Conservation (phyloP, 352 stramenopile genomes). For the Phytophthora europaea region DNA sequence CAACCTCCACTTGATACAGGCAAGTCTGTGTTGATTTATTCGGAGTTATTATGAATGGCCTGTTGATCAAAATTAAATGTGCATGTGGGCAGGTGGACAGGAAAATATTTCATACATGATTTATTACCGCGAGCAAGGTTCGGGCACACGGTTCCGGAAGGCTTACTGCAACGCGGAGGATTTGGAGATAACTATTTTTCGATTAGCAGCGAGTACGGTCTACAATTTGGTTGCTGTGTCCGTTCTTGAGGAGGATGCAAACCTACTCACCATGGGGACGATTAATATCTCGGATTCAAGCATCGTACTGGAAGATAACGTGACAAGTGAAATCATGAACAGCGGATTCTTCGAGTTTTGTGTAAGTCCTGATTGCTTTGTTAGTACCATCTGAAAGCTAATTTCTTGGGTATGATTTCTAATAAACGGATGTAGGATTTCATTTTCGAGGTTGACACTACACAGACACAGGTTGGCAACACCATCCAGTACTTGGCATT, state of each 20-base stretch:
- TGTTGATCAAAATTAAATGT: neutral
- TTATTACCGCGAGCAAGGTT: constrained; percentile 39
- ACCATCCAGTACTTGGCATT: constrained; percentile 7
- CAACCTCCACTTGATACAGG: constrained; percentile 56
- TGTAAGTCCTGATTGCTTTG: constrained; percentile 36
- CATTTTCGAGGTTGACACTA: constrained; percentile 57
- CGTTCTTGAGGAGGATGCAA: constrained; percentile 15
- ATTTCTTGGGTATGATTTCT: neutral
- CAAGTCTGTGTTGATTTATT: constrained; percentile 5
- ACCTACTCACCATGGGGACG: constrained; percentile 15
- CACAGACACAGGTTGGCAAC: neutral
- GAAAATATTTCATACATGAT: constrained; percentile 44
- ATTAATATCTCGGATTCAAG: constrained; percentile 34
- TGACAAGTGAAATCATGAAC: neutral
- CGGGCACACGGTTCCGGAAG: constrained; percentile 31
- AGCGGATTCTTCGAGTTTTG: constrained; percentile 58
- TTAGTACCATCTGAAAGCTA: neutral
- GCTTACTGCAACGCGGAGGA: constrained; percentile 30
- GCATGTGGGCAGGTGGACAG: constrained; percentile 38
- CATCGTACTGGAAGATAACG: constrained; percentile 28
- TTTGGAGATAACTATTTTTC: constrained; percentile 45
- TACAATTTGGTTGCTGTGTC: constrained; percentile 69
- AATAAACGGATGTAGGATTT: constrained; percentile 37
- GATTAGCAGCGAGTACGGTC: constrained; percentile 47
- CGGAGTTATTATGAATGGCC: neutral